Conservation (phyloP, 2,329 filamentous ascomycete species). For the Dactylellina haptotyla region DNA sequence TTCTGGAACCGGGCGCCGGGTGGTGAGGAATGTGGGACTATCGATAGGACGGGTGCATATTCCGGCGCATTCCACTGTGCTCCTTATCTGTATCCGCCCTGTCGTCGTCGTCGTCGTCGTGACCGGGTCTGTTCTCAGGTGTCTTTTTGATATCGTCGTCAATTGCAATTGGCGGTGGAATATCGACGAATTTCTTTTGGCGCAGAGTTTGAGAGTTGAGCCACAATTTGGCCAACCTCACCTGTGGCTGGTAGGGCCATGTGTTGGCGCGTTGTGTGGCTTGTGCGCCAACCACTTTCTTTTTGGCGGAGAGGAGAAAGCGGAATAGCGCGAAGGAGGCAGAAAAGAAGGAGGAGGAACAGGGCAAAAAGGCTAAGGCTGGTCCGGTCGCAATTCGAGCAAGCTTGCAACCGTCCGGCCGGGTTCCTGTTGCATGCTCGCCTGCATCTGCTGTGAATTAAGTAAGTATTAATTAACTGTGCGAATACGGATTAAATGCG, state of each 20-base stretch:
- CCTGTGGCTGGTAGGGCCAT: not conserved
- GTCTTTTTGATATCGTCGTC: too few species aligned
- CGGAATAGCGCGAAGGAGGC: not conserved
- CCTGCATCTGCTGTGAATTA: not conserved
- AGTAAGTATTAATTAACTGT: not conserved
- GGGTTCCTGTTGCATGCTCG: not conserved
- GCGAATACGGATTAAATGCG: slow-evolving; percentile 23
- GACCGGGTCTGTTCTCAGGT: too few species aligned
- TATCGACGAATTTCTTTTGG: not conserved
- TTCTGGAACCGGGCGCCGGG: not conserved
- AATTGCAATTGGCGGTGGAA: not conserved
- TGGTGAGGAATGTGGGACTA: slow-evolving; percentile 18
- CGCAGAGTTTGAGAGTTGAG: slow-evolving; percentile 13
- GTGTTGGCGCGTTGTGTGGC: not conserved
- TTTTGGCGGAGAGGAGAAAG: not conserved
- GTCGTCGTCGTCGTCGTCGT: not conserved
- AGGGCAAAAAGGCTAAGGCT: not conserved
- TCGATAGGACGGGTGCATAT: slow-evolving; percentile 34
- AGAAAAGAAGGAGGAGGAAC: not conserved
- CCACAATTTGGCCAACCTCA: slow-evolving; percentile 1
- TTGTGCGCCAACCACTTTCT: slow-evolving; percentile 19
- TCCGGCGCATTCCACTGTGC: not conserved
- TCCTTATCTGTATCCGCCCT: too few species aligned
- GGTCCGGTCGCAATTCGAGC: not conserved
- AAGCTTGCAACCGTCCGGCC: not conserved